Evolutionary conservation across 306 rosid species (phyloP), one percentile per base, ranked within the genome.

Genomic region (Senna tora): DNA sequence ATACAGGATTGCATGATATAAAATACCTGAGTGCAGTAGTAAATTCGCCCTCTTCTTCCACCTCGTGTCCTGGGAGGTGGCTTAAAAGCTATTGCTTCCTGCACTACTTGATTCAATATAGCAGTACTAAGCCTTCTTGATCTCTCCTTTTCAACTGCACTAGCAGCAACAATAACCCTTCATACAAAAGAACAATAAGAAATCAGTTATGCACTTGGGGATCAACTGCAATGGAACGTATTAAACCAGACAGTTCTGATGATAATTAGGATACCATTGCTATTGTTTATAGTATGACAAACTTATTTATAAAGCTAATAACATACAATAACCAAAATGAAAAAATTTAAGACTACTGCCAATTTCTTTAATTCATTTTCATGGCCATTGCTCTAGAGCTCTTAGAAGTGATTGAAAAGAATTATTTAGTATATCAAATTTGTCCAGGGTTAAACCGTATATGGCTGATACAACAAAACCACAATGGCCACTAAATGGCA

Each of bases 21-120:
- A 14, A 25, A 43, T 78, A 91, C 93, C 97, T 87, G 99, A 60
- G 99, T 94, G 74, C 96, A 89, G 80, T 94, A 91, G 85, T 94
- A 94, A 54, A 94, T 92, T 73, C 92, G 93, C 62, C 99, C 99
- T 71, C 99, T 87, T 82, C 75, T 89, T 46, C 96, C 96, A 59
- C 97, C 96, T 17, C 97, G 83, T 57, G 96, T 89, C 79, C 92
- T 86, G 58, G 97, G 99, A 70, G 97, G 99, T 69, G 96, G 72
- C 86, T 94, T 94, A 75, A 94, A 94, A 85, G 93, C 92, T 74
- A 88, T 69, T 58, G 99, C 91, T 81, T 94, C 99, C 60, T 21
- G 92, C 75, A 94, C 81, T 11, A 91, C 96, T 85, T 89, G 97
- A 89, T 94, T 94, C 76, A 94, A 75, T 69, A 82, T 86, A 64